These are phyloP conservation scores for Mycosphaerella arachidis DNA, from an alignment of 2,329 filamentous ascomycete species.

Conservation along the genomic window DNA sequence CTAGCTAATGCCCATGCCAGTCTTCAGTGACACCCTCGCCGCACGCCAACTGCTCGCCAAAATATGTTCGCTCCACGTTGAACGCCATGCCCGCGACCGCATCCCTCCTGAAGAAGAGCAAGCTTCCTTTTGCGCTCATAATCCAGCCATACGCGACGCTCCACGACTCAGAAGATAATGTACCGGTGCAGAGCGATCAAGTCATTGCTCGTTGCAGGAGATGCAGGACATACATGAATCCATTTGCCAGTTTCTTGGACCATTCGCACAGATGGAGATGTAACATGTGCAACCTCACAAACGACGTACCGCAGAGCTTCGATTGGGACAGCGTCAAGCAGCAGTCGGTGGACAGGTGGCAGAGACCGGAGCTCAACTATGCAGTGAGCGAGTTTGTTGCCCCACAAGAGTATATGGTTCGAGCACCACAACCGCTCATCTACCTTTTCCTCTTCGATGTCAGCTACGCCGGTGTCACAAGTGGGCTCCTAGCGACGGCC, in stretches of 20 bases:
- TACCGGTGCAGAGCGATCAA: slow-evolving; percentile 92
- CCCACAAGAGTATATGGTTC: slow-evolving; percentile 98
- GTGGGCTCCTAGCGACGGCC: slow-evolving; percentile 83
- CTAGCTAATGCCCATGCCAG: slow-evolving; percentile 43
- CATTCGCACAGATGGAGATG: slow-evolving; percentile 97
- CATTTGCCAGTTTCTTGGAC: slow-evolving; percentile 92
- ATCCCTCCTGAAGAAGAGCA: slow-evolving; percentile 92
- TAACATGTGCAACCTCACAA: slow-evolving; percentile 99
- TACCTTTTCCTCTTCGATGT: slow-evolving; percentile 96
- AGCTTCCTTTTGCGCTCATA: slow-evolving; percentile 88
- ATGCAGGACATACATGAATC: slow-evolving; percentile 96
- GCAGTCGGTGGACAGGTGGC: slow-evolving; percentile 87
- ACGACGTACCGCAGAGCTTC: slow-evolving; percentile 98
- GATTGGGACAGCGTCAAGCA: slow-evolving; percentile 95
- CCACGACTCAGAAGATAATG: slow-evolving; percentile 84
- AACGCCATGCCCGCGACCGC: slow-evolving; percentile 91
- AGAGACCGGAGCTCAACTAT: slow-evolving; percentile 87
- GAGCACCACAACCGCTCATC: slow-evolving; percentile 88
- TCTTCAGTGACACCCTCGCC: slow-evolving; percentile 87
- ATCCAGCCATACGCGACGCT: slow-evolving; percentile 94
- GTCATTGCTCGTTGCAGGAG: slow-evolving; percentile 94
- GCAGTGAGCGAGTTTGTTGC: slow-evolving; percentile 97
- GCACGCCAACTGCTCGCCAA: slow-evolving; percentile 82
- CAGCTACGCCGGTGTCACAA: slow-evolving; percentile 84
- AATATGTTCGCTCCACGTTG: slow-evolving; percentile 91